Conservation (phyloP, 768 basidiomycete species). For the Auriculariales sp. region DNA sequence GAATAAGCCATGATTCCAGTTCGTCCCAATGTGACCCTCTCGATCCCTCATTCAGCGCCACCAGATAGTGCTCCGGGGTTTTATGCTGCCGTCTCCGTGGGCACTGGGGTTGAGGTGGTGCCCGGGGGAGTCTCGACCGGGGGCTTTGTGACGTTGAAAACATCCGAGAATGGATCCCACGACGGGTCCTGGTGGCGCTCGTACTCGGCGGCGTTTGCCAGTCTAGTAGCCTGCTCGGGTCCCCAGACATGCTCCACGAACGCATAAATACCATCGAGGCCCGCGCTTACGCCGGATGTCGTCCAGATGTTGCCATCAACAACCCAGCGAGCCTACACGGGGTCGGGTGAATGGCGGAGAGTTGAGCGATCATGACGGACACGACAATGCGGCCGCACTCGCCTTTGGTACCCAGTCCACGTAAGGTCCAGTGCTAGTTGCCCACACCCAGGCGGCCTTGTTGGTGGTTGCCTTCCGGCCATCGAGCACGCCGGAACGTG, state of each 20-base stretch:
- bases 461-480: conserved; percentile 6
- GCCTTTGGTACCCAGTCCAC: conserved; percentile 3
- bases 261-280: background rate
- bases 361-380: too few relatives aligned
- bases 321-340: conserved; percentile 8
- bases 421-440: background rate
- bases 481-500: conserved; percentile 6
- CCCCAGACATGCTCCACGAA: background rate
- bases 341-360: too few relatives aligned
- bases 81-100: too few relatives aligned
- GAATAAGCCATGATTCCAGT: too few relatives aligned
- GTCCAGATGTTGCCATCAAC: conserved; percentile 9
- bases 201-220: conserved; percentile 1
- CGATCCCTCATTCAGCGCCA: too few relatives aligned
- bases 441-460: conserved; percentile 3
- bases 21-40: too few relatives aligned
- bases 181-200: conserved; percentile 5
- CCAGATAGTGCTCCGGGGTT: too few relatives aligned
- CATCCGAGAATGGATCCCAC: conserved; percentile 5
- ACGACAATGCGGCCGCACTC: too few relatives aligned
- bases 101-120: too few relatives aligned
- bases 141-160: too few relatives aligned
- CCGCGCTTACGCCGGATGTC: conserved; percentile 4
- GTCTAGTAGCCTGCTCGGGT: background rate
- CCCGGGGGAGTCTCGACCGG: too few relatives aligned